These are phyloP conservation scores for Kurtzmaniella fragi DNA, from an alignment of 805 yeast species.

Conservation along the genomic window DNA sequence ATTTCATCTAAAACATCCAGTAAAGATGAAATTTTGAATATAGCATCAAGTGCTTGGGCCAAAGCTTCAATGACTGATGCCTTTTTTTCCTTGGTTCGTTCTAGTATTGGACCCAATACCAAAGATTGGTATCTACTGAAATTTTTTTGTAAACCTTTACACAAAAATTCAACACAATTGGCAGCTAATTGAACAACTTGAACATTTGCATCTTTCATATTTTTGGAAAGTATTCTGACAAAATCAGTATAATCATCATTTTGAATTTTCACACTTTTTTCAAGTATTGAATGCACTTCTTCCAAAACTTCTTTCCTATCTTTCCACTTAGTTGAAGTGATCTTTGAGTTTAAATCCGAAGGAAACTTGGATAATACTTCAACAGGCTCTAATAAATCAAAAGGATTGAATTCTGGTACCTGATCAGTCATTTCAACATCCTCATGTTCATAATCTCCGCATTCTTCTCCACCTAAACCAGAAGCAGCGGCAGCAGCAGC, in stretches of 20 bases:
- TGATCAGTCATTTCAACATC: slow-evolving; percentile 24
- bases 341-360: slow-evolving; percentile 46
- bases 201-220: slow-evolving; percentile 83
- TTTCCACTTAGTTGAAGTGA: slow-evolving; percentile 77
- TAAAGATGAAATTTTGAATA: slow-evolving; percentile 48
- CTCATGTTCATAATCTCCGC: background rate
- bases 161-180: slow-evolving; percentile 53
- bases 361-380: slow-evolving; percentile 67
- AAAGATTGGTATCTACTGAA: slow-evolving; percentile 51
- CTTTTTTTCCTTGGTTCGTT: slow-evolving; percentile 86
- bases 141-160: slow-evolving; percentile 56
- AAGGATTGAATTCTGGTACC: slow-evolving; percentile 50
- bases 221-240: slow-evolving; percentile 59
- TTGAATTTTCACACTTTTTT: slow-evolving; percentile 52
- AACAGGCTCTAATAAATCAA: slow-evolving; percentile 64
- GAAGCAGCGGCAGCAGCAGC: slow-evolving; percentile 9
- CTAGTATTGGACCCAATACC: slow-evolving; percentile 61
- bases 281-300: slow-evolving; percentile 44
- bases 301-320: slow-evolving; percentile 85
- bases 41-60: slow-evolving; percentile 58
- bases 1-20: slow-evolving; percentile 57
- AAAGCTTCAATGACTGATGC: slow-evolving; percentile 70
- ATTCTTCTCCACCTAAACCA: background rate
- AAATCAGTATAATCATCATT: slow-evolving; percentile 63
- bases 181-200: slow-evolving; percentile 82